Evolutionary conservation across 768 basidiomycete genomes (phyloP), one percentile per base, ranked within the genome.

Genomic region (Mycena chlorophos): DNA sequence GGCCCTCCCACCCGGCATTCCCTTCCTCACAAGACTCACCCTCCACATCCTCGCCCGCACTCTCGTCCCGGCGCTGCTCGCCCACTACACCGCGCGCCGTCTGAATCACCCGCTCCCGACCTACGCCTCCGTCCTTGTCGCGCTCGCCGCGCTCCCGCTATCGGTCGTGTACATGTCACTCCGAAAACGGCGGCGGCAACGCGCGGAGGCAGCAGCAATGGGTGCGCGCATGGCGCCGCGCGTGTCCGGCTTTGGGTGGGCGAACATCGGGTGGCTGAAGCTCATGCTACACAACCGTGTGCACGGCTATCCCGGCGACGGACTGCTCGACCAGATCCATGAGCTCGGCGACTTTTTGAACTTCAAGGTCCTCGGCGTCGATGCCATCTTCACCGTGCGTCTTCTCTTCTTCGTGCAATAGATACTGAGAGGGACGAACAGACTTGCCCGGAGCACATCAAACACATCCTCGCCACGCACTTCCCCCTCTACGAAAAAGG

Each of bases 231-330:
- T 49, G n/a, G 47, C 48, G 8, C 54, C 54, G 5, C 14, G 20
- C 13, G 28, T 55, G 3, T 40, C 20, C 23, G 48, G 54, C 17
- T 22, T 23, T 23, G 40, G 47, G 54, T 48, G 47, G 19, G 54
- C 47, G 16, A 55, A 55, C 29, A 19, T 49, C 12, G 54, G 49
- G 12, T 23, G 40, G 14, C 38, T 56, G 26, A 19, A 19, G 34
- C 2, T 26, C 20, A 20, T 51, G 39, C 6, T 47, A 13, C 20
- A 26, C 54, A 65, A 66, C 38, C 71, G 67, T n/a, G 60, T 37
- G 3, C 39, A 60, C 17, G 73, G 72, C 8, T 72, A 73, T 57
- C 71, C 71, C 49, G 69, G 71, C 72, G 51, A 2, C 38, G 40
- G 3, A 26, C 6, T 6, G 6, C 22, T 17, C 17, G 10, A 43